Evolutionary conservation across 1,139 yeast species (phyloP).

Genomic region (Citeromyces siamensis): DNA sequence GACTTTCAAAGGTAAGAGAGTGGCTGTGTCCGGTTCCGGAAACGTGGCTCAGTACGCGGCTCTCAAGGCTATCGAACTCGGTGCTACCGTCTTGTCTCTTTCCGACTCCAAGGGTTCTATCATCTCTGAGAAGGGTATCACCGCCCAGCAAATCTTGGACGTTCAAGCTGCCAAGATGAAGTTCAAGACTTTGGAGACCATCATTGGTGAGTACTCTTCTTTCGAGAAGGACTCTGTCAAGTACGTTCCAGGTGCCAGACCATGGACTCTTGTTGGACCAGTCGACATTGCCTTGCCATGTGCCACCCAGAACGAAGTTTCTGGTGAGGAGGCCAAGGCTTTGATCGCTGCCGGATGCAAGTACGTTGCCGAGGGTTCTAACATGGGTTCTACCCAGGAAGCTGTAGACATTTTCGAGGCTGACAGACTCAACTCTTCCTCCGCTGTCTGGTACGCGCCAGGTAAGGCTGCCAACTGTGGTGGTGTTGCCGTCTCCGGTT

Average conservation of each 20-base stretch:
- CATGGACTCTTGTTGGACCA: slow-evolving; percentile 88
- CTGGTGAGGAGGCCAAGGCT: slow-evolving; percentile 94
- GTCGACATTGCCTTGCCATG: slow-evolving; percentile 96
- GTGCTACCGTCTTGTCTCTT: slow-evolving; percentile 87
- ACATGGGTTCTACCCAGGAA: slow-evolving; percentile 98
- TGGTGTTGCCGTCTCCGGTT: slow-evolving; percentile 98
- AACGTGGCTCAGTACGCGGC: slow-evolving; percentile 99
- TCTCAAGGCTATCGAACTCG: slow-evolving; percentile 90
- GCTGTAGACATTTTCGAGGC: slow-evolving; percentile 93
- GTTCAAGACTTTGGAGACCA: slow-evolving; percentile 67
- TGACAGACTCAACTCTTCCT: slow-evolving; percentile 43
- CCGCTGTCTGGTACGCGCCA: slow-evolving; percentile 93
- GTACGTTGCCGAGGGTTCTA: slow-evolving; percentile 97
- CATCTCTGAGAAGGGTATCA: slow-evolving; percentile 67
- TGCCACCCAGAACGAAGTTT: slow-evolving; percentile 97
- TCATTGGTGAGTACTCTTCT: slow-evolving; percentile 45
- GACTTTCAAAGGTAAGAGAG: slow-evolving; percentile 83
- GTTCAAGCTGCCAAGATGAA: slow-evolving; percentile 74
- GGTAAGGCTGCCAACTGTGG: slow-evolving; percentile 99
- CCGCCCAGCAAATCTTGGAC: slow-evolving; percentile 64
- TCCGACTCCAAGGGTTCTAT: slow-evolving; percentile 93
- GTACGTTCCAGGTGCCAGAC: slow-evolving; percentile 89
- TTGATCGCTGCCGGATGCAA: slow-evolving; percentile 86
- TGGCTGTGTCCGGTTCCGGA: slow-evolving; percentile 96
- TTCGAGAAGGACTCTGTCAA: slow-evolving; percentile 50